Percentiles rank a stretch among this genome's conserved stretches.
These are phyloP conservation scores for Tubosaeta sp. DNA, from an alignment of 768 basidiomycete genomes.

Conservation along the genomic window DNA sequence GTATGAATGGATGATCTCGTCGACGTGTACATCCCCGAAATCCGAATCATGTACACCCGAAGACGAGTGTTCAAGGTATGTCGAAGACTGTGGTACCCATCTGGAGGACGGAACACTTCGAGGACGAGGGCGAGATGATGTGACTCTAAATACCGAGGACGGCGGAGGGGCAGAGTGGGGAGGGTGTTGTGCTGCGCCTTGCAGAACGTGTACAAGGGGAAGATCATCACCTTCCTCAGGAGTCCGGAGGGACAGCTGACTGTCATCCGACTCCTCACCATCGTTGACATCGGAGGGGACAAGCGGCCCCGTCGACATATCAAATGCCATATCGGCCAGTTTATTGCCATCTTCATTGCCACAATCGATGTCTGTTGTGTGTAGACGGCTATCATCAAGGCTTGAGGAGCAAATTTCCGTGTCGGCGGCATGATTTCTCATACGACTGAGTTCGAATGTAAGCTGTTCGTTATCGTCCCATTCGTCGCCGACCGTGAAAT, in stretches of 20 bases:
- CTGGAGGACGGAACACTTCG: slow-evolving; percentile 14
- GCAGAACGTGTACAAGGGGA: slow-evolving; percentile 1
- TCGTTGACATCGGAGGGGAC: slow-evolving; percentile 25
- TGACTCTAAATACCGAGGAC: slow-evolving; percentile 17
- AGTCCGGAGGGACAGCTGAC: slow-evolving; percentile 22
- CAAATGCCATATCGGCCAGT: slow-evolving; percentile 14
- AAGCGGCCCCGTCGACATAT: slow-evolving; percentile 18
- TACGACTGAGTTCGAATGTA: slow-evolving; percentile 16
- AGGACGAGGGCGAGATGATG: slow-evolving; percentile 26
- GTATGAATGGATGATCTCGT: slow-evolving; percentile 16
- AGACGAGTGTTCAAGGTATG: slow-evolving; percentile 5
- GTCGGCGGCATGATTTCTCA: neutral
- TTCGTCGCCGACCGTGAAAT: slow-evolving; percentile 15
- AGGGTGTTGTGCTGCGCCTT: neutral
- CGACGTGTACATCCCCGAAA: neutral
- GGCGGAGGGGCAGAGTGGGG: neutral
- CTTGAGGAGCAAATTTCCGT: neutral
- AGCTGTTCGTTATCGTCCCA: slow-evolving; percentile 24
- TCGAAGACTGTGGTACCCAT: neutral
- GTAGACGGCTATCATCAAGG: slow-evolving; percentile 5
- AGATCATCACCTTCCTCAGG: slow-evolving; percentile 24
- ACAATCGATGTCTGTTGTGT: slow-evolving; percentile 9
- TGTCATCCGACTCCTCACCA: slow-evolving; percentile 28
- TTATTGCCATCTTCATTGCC: slow-evolving; percentile 3
- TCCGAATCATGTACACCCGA: neutral